Conservation (phyloP, 148 eudicot genomes). For the Cornus suecica region DNA sequence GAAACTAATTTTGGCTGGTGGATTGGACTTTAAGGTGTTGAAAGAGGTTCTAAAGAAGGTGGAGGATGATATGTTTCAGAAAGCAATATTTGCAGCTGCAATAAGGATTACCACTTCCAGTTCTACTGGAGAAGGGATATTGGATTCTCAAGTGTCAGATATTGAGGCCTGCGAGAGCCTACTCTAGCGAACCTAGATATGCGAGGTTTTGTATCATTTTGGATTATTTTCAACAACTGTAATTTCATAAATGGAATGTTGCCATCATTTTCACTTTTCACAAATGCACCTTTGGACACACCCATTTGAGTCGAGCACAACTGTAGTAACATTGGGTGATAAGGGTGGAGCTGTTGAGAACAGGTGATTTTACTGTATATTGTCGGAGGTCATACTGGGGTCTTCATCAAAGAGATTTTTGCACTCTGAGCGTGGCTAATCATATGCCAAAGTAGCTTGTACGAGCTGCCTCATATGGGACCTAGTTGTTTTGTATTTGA, state of each 20-base stretch:
- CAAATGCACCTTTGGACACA: conserved; percentile 10
- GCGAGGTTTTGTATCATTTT: not conserved
- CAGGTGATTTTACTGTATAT: conserved; percentile 48
- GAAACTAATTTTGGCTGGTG: conserved; percentile 49
- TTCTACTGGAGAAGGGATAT: conserved; percentile 44
- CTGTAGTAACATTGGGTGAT: conserved; percentile 28
- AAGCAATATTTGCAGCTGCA: conserved; percentile 52
- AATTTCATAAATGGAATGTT: conserved; percentile 15
- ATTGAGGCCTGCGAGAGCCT: conserved; percentile 68
- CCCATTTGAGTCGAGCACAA: conserved; percentile 25
- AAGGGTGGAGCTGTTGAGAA: conserved; percentile 32
- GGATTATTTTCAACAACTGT: conserved; percentile 5
- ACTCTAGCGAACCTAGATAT: conserved; percentile 27
- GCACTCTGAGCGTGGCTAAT: conserved; percentile 35
- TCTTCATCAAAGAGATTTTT: conserved; percentile 44
- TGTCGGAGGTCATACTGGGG: conserved; percentile 40
- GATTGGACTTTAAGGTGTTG: conserved; percentile 50
- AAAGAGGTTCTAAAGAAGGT: conserved; percentile 55
- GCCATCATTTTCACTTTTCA: conserved; percentile 13
- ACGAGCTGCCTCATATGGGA: conserved; percentile 12
- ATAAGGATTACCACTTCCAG: conserved; percentile 34
- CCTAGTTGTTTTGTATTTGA: conserved; percentile 35
- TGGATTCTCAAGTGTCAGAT: conserved; percentile 64
- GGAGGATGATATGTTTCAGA: conserved; percentile 56
- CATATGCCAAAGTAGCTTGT: conserved; percentile 25